Base-by-base conservation (phyloP, 306 rosid genomes). In the Fragaria nilgerrensis region DNA sequence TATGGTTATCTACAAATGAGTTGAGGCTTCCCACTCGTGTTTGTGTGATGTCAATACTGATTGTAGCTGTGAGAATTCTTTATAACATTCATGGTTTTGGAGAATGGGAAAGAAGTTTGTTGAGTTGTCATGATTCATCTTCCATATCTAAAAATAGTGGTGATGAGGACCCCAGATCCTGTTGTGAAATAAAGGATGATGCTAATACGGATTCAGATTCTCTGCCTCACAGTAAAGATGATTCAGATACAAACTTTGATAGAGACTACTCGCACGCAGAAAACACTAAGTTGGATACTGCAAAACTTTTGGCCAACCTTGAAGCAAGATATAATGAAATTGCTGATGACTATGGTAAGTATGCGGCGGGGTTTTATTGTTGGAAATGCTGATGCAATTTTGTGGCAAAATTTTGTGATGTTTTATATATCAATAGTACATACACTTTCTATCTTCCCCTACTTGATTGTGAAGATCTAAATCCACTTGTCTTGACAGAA, bases 41-140 rank as follows among this genome's bases (percentile, higher is more conserved):
- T 49, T 88, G 89, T 70, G 96, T 92, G 20, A 90, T 92, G 90
- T 94, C 97, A 41, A 74, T 94, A 80, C 81, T 94, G 82, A 89
- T 92, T 71, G 87, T 92, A 32, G 93, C 95, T 36, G 89, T 94
- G 70, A 86, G 98, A 82, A 87, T 86, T 62, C 78, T 88, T 68
- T 94, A 84, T 82, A 85, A 90, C 58, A 80, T 94, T 81, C 85
- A 94, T 82, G 98, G 96, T 68, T 83, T 85, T 70, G 96, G 97
- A 74, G 94, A 75, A 74, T 94, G 98, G 98, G 98, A 94, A 81
- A 86, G 78, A 82, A 87, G 96, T 82, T 79, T 90, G 82, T 85
- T 87, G 23, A 49, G 36, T 55, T 16, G 17, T 37, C 72, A 72
- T 80, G 85, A 74, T 79, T 70, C 86, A 70, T 65, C 79, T 25